A percentile compares a stretch with the other conserved stretches of the same genome.
Conservation (phyloP, 139 green algal species). For the Ostreobium quekettii region DNA sequence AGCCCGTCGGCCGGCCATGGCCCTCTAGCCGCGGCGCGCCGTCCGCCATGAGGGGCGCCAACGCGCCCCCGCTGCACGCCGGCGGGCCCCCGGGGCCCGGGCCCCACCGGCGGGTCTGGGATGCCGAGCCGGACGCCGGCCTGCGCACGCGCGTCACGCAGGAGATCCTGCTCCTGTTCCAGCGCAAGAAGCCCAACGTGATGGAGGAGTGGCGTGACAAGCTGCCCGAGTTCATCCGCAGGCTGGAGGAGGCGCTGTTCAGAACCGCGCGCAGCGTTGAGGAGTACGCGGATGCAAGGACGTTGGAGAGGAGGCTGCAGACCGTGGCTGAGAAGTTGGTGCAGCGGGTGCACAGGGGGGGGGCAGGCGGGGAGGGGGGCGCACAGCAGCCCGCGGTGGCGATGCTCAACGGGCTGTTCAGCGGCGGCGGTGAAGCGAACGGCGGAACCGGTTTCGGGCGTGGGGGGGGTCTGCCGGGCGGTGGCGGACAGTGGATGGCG, state of each 20-base stretch:
- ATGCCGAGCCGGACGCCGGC: too few relatives aligned
- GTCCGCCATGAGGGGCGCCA: too few relatives aligned
- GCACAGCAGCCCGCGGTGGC: background rate
- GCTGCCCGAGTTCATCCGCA: constrained; percentile 75
- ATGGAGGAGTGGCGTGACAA: constrained; percentile 41
- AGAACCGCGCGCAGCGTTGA: constrained; percentile 30
- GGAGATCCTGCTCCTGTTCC: background rate
- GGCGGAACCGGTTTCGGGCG: background rate
- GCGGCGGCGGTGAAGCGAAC: background rate
- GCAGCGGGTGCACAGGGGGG: background rate
- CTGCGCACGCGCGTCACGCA: background rate
- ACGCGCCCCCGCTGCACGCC: too few relatives aligned
- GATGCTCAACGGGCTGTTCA: background rate
- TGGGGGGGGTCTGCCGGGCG: background rate
- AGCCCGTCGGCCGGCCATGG: too few relatives aligned
- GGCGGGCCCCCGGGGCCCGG: too few relatives aligned
- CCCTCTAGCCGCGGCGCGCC: too few relatives aligned
- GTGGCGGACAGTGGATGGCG: background rate
- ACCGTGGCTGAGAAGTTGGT: background rate
- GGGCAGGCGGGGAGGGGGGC: too few relatives aligned
- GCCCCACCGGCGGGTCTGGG: too few relatives aligned
- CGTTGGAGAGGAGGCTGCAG: background rate
- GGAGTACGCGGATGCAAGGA: background rate
- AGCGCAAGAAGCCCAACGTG: background rate
- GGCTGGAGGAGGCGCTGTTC: constrained; percentile 76